These are phyloP conservation scores for Pichia inconspicua DNA, from an alignment of 1,139 yeast genomes.

Conservation along the genomic window DNA sequence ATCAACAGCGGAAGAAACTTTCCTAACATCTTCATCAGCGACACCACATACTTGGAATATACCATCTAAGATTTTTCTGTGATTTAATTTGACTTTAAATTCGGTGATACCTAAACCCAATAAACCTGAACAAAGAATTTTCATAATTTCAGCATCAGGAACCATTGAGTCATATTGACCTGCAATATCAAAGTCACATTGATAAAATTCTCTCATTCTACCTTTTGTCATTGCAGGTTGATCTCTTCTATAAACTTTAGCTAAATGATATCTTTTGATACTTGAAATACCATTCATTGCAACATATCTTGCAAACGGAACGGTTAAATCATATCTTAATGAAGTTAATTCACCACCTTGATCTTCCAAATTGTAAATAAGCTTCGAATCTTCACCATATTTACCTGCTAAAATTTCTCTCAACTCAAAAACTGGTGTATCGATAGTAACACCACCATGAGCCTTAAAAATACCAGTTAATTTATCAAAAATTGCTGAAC, in stretches of 20 bases:
- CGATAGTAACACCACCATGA: conserved; percentile 97
- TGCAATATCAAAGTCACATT: conserved; percentile 95
- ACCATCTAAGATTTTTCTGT: conserved; percentile 92
- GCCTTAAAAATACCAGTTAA: conserved; percentile 72
- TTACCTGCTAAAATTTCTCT: conserved; percentile 93
- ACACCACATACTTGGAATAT: conserved; percentile 94
- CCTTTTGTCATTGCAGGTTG: conserved; percentile 99
- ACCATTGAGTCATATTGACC: conserved; percentile 90
- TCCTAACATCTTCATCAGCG: conserved; percentile 85
- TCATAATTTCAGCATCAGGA: conserved; percentile 86
- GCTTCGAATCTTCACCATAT: conserved; percentile 95
- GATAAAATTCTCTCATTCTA: conserved; percentile 98
- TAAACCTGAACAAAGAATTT: conserved; percentile 77
- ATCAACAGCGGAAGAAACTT: conserved; percentile 90
- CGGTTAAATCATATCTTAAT: conserved; percentile 90
- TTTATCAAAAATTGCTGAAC: conserved; percentile 76
- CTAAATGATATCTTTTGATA: conserved; percentile 92
- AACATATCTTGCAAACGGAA: conserved; percentile 93
- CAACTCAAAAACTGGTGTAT: conserved; percentile 94
- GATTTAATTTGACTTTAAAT: conserved; percentile 86
- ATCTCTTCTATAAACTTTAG: conserved; percentile 96
- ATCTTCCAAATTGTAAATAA: conserved; percentile 90
- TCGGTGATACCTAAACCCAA: conserved; percentile 75
- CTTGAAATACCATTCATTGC: conserved; percentile 87
- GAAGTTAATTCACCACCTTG: conserved; percentile 98